Evolutionary conservation across 2,329 filamentous ascomycete genomes (phyloP).

Genomic region (Balansia obtecta): DNA sequence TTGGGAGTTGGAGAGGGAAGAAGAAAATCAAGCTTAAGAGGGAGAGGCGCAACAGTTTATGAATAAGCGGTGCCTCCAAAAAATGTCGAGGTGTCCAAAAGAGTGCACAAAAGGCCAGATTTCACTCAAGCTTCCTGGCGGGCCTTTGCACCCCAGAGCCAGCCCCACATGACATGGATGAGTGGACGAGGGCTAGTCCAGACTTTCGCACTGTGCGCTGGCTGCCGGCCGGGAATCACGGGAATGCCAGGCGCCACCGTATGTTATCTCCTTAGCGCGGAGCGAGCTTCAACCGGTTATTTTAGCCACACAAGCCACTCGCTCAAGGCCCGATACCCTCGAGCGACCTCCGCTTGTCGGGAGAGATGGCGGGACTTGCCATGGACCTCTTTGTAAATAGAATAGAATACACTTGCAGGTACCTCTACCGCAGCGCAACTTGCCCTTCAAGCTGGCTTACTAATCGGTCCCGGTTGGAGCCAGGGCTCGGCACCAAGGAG

Average conservation of each 20-base stretch:
- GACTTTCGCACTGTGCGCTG: constrained; percentile 1
- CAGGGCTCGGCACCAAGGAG: too few species aligned
- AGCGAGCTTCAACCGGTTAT: too few species aligned
- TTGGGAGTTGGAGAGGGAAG: constrained; percentile 10
- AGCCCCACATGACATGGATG: constrained; percentile 20
- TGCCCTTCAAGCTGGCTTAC: too few species aligned
- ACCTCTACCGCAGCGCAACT: too few species aligned
- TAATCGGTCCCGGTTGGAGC: too few species aligned
- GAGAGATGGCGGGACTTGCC: too few species aligned
- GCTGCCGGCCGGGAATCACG: background rate
- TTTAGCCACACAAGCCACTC: too few species aligned
- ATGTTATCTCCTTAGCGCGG: background rate
- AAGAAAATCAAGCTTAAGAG: constrained; percentile 15
- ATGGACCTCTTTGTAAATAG: too few species aligned
- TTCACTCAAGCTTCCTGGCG: constrained; percentile 20
- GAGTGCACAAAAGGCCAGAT: constrained; percentile 36
- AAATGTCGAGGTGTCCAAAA: constrained; percentile 31
- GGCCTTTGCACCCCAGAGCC: background rate
- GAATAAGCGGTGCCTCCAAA: constrained; percentile 17
- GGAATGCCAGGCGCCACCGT: background rate
- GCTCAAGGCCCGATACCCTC: too few species aligned
- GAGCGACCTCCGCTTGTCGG: too few species aligned
- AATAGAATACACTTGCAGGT: too few species aligned
- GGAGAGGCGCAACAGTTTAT: constrained; percentile 21
- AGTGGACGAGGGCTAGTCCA: background rate